phyloP scores from a whole-genome alignment of 805 yeast genomes.

The Starmerella floris region DNA sequence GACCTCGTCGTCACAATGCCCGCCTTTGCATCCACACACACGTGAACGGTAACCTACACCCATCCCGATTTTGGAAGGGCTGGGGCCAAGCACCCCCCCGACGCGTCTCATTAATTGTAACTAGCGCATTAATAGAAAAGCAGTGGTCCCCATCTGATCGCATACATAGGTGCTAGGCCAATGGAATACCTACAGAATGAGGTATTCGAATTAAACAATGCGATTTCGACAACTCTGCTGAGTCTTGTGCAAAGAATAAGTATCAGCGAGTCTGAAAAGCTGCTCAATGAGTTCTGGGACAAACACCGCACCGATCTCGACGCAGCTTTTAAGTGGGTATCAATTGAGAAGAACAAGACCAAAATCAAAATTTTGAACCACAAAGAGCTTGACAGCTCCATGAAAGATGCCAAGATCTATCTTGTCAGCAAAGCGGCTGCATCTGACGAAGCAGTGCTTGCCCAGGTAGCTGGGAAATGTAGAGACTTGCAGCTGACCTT shows the following conservation, averaged over 20 bases:
- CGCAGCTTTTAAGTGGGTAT: conserved; percentile 7
- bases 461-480: neutral
- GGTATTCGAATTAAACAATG: conserved; percentile 5
- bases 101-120: too few species aligned
- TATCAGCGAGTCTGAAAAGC: conserved; percentile 1
- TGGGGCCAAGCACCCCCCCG: too few species aligned
- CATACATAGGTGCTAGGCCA: too few species aligned
- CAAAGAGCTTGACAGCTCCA: neutral
- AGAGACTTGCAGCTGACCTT: conserved; percentile 1
- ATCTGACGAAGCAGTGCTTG: conserved; percentile 7
- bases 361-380: neutral
- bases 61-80: too few species aligned
- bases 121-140: too few species aligned
- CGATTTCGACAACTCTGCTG: conserved; percentile 8
- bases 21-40: too few species aligned
- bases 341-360: neutral
- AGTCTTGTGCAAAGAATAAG: conserved; percentile 4
- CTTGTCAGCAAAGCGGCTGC: conserved; percentile 8
- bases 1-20: too few species aligned
- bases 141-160: too few species aligned
- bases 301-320: conserved; percentile 1
- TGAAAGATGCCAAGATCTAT: conserved; percentile 1
- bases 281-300: conserved; percentile 5
- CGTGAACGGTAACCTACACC: too few species aligned
- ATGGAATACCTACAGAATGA: conserved; percentile 9